Base-by-base conservation (phyloP, 371 early-diverging fungal genomes). In the Apophysomyces trapeziformis region DNA sequence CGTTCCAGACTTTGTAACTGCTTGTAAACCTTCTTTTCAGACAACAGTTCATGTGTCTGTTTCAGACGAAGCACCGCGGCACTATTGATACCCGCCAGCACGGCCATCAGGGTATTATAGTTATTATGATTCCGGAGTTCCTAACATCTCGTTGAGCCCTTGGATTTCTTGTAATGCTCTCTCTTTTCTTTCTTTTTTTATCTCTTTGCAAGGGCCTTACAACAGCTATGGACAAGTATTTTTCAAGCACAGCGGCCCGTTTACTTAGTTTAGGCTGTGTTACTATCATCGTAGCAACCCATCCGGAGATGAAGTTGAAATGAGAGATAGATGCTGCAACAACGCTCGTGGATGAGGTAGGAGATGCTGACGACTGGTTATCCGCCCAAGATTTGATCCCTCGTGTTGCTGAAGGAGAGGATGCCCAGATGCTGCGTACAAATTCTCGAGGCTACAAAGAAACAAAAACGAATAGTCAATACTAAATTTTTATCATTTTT, bases 61-160 rank as follows among this genome's bases (percentile, higher is more conserved):
- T 77, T 74, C 18, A 89, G 67, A 26, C 90, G 73, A 4, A 83
- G 70, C 38, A 89, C 85, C 13, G 90, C 71, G 0, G 90, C 89
- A 56, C 82, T 87, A 64, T 89, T 91, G 64, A 92, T 77, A 5
- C 91, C 92, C 2, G 90, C 89, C 58, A 92, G 69, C 38, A 92
- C 74, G 7, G 92, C 90, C 90, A 90, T 91, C 18, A 86, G 60
- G 1, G 90, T 84, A 58, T 89, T 91, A 62, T 83, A 92, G 67
- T 92, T 92, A 61, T 85, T 85, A 58, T 80, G 73, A 11, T 84
- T 75, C 39, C 79, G 77, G 14, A 84, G 76, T 39, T 80, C 76
- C 85, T 85, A 63, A 12, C 11, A 18, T 43, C 36, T 44, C 38
- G 6, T 16, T 56, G 21, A 38, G 13, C 47, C 18, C 21, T 50